A percentile compares a stretch with the other conserved stretches of the same genome.
These are phyloP conservation scores for Crotalaria pallida DNA, from an alignment of 306 rosid genomes.

Conservation along the genomic window DNA sequence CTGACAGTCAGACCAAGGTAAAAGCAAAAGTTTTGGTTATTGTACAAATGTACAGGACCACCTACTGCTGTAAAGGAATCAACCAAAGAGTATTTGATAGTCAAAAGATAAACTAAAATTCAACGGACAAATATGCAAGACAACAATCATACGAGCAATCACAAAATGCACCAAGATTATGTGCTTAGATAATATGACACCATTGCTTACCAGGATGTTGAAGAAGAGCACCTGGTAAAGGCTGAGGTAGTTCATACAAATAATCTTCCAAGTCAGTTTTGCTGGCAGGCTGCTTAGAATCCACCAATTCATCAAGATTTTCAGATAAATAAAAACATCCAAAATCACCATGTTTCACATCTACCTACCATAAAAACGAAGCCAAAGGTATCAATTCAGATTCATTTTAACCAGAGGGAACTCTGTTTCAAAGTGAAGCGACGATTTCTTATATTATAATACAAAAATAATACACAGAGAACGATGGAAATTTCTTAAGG, in stretches of 20 bases:
- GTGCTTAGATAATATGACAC: constrained; percentile 16
- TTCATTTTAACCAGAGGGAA: constrained; percentile 10
- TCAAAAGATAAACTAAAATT: constrained; percentile 1
- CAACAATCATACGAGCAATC: neutral
- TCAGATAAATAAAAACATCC: constrained; percentile 85
- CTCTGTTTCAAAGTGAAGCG: constrained; percentile 15
- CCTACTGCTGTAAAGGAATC: constrained; percentile 35
- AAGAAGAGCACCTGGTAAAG: constrained; percentile 50
- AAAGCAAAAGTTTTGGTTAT: constrained; percentile 65
- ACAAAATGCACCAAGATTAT: neutral
- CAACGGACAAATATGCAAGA: constrained; percentile 6
- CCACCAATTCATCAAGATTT: constrained; percentile 65
- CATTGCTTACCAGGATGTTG: constrained; percentile 61
- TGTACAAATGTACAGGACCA: constrained; percentile 62
- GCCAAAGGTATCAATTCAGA: constrained; percentile 11
- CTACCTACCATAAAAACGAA: constrained; percentile 54
- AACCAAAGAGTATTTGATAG: constrained; percentile 11
- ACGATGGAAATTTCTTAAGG: neutral
- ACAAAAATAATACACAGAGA: neutral
- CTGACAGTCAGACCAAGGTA: constrained; percentile 49
- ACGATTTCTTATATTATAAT: constrained; percentile 1
- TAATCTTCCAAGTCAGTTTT: constrained; percentile 39
- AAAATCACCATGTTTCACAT: constrained; percentile 54
- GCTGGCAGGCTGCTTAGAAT: constrained; percentile 42
- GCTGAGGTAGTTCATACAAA: constrained; percentile 52